phyloP scores from a whole-genome alignment of 768 basidiomycete species.

The Hericium coralloides region DNA sequence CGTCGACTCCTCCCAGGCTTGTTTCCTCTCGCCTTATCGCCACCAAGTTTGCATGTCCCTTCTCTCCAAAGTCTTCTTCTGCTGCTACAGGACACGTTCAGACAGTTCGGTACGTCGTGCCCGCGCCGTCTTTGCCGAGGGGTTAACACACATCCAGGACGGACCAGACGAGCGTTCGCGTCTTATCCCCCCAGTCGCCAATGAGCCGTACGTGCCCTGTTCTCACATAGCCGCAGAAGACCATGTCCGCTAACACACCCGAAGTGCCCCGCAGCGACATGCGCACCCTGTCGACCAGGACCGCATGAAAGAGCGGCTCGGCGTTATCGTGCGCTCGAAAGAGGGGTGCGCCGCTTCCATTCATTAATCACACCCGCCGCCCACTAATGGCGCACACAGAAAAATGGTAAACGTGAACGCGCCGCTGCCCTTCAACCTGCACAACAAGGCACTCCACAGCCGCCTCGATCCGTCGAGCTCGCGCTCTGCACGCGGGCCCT shows the following conservation, averaged over 20 bases:
- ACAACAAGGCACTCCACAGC: constrained; percentile 26
- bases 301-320: constrained; percentile 40
- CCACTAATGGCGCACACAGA: constrained; percentile 24
- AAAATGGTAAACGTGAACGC: constrained; percentile 67
- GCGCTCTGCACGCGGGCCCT: constrained; percentile 20
- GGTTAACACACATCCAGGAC: not conserved
- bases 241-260: not conserved
- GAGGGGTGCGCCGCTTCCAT: constrained; percentile 38
- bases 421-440: constrained; percentile 52
- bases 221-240: too few species aligned
- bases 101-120: not conserved
- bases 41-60: not conserved
- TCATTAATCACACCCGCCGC: not conserved
- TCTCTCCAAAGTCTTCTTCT: not conserved
- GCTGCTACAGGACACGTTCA: not conserved
- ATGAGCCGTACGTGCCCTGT: constrained; percentile 17
- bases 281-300: constrained; percentile 34
- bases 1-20: not conserved
- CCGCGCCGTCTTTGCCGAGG: not conserved
- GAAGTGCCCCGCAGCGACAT: constrained; percentile 1
- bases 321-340: constrained; percentile 48
- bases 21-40: not conserved
- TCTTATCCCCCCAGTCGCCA: constrained; percentile 23
- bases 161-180: constrained; percentile 22
- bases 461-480: constrained; percentile 17